A percentile compares a stretch with the other conserved stretches of the same genome.
phyloP scores from a whole-genome alignment of 192 early-diverging fungal genomes.

The Coemansia sp. region DNA sequence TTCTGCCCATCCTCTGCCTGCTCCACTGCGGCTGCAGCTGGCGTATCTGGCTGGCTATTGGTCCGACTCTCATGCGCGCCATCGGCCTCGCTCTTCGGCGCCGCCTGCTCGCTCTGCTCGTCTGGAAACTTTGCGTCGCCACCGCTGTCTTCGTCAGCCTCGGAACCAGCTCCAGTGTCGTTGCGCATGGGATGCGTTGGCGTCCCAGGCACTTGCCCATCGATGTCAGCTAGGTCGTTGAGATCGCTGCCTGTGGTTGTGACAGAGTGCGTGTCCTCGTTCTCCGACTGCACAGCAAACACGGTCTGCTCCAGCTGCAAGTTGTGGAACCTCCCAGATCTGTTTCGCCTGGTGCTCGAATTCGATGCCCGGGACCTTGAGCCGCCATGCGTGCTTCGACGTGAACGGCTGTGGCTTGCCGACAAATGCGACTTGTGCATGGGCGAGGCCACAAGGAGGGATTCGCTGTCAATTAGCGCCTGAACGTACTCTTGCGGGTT shows the following conservation, averaged over 20 bases:
- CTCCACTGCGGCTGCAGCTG: background rate
- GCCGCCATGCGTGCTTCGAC: constrained; percentile 16
- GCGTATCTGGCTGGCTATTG: constrained; percentile 5
- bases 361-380: background rate
- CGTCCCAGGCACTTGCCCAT: constrained; percentile 28
- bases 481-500: constrained; percentile 51
- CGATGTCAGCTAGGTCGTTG: constrained; percentile 36
- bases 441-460: constrained; percentile 10
- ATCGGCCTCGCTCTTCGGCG: constrained; percentile 7
- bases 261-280: constrained; percentile 42
- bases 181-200: constrained; percentile 18
- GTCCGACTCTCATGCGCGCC: constrained; percentile 5
- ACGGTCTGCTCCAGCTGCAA: constrained; percentile 50
- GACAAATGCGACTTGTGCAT: constrained; percentile 8
- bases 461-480: constrained; percentile 42
- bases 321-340: constrained; percentile 37
- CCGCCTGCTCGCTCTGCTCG: background rate
- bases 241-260: constrained; percentile 38
- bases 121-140: background rate
- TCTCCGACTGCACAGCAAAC: constrained; percentile 27
- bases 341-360: constrained; percentile 14
- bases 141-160: constrained; percentile 5
- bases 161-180: background rate
- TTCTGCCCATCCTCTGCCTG: constrained; percentile 22
- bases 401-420: constrained; percentile 14